phyloP scores from a whole-genome alignment of 768 basidiomycete genomes.

The Nidularia sp. region DNA sequence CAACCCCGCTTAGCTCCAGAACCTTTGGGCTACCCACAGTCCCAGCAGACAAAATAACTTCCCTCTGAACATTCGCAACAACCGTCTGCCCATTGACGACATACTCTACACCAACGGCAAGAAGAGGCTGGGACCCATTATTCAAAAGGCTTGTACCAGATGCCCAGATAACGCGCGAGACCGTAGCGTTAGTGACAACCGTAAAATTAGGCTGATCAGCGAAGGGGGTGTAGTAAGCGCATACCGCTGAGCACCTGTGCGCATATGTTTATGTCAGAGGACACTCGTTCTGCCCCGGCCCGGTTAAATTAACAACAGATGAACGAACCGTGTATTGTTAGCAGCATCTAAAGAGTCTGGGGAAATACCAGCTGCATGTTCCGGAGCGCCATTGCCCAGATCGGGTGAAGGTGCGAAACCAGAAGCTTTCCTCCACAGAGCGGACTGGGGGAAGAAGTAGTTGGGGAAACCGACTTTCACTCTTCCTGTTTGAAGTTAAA shows the following conservation, averaged over 20 bases:
- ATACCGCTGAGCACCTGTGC: conserved; percentile 20
- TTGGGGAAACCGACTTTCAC: conserved; percentile 29
- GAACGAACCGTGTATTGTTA: conserved; percentile 22
- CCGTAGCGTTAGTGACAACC: conserved; percentile 52
- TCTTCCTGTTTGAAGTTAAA: conserved; percentile 8
- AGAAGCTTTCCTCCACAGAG: conserved; percentile 19
- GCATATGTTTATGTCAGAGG: neutral
- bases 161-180: conserved; percentile 46
- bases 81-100: conserved; percentile 20
- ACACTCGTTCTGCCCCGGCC: neutral
- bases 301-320: neutral
- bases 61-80: conserved; percentile 42
- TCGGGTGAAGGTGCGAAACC: conserved; percentile 21
- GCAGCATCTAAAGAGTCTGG: conserved; percentile 22
- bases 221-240: conserved; percentile 26
- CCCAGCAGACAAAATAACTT: conserved; percentile 50
- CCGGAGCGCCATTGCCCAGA: conserved; percentile 18
- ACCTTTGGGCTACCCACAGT: conserved; percentile 33
- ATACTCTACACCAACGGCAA: conserved; percentile 46
- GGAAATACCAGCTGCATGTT: conserved; percentile 21
- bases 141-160: neutral
- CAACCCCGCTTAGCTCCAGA: conserved; percentile 26
- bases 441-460: conserved; percentile 21
- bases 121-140: conserved; percentile 16
- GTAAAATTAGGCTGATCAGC: conserved; percentile 39